Evolutionary conservation across 2,329 filamentous ascomycete genomes (phyloP).

Genomic region (Lasiodiplodia theobromae): DNA sequence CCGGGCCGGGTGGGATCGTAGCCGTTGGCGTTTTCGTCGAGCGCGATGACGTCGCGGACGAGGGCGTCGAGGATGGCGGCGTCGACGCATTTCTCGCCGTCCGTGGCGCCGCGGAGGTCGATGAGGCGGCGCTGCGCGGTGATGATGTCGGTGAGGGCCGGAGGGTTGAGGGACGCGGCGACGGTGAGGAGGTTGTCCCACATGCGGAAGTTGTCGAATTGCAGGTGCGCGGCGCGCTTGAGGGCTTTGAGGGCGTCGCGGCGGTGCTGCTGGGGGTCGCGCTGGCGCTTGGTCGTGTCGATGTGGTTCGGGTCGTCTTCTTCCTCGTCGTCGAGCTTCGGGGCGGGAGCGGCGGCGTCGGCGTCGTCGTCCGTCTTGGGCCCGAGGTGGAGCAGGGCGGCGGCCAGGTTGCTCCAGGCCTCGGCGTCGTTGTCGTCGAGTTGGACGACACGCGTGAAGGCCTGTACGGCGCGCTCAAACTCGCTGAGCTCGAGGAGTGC

Average conservation of each 20-base stretch:
- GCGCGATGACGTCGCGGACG: conserved; percentile 71
- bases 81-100: conserved; percentile 82
- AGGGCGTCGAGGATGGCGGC: conserved; percentile 73
- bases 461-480: conserved; percentile 80
- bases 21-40: conserved; percentile 41
- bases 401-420: conserved; percentile 94
- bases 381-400: conserved; percentile 76
- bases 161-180: conserved; percentile 77
- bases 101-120: conserved; percentile 69
- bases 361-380: conserved; percentile 48
- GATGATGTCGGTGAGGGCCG: conserved; percentile 77
- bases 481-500: conserved; percentile 79
- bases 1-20: conserved; percentile 55
- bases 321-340: conserved; percentile 47
- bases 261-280: conserved; percentile 68
- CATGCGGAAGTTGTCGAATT: conserved; percentile 87
- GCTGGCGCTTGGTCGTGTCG: conserved; percentile 33
- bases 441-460: conserved; percentile 83
- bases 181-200: conserved; percentile 97
- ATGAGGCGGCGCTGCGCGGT: conserved; percentile 77
- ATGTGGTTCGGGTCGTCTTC: conserved; percentile 36
- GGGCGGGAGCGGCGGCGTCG: conserved; percentile 31
- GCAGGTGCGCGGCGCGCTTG: conserved; percentile 83
- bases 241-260: conserved; percentile 82
- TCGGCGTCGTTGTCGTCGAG: conserved; percentile 88